Base-by-base conservation (phyloP, 257 asterid species). In the Plantago ovata region DNA sequence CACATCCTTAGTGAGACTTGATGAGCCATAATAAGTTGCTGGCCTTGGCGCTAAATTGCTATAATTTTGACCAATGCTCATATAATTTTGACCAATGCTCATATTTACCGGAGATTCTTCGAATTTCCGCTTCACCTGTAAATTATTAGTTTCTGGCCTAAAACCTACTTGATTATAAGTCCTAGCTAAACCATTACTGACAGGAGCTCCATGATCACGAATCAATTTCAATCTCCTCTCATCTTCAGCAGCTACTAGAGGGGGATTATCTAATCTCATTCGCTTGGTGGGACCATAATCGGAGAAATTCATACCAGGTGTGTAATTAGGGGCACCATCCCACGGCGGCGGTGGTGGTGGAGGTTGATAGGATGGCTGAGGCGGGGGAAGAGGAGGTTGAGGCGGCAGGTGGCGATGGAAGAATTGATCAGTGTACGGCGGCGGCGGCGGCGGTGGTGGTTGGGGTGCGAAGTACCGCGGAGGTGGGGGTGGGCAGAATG, bases 191-290 rank as follows among this genome's bases (percentile, higher is more conserved):
- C 9, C 19, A 45, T 73, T 64, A 63, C 50, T 58, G 42, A 48
- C 13, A 28, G 72, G 66, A 15, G 72, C 70, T 18, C 87, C 98
- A 36, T 88, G 96, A 64, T 92, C 95, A 9, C 84, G 86, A 61
- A 88, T 88, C 73, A 92, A 66, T 67, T 72, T 74, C 72, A 92
- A 73, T 68, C 97, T 75, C 70, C 97, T 82, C 69, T 82, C 84
- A 22, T 82, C 85, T 10, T 88, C 97, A 12, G 74, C 57, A 9
- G 50, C 15, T 8, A 44, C 16, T 33, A 67, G 74, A 21, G 63
- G 53, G 61, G 39, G 19, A 51, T 56, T 75, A 65, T 84, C 79
- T 45, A 72, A 45, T 47, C 94, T 81, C 82, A 73, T 73, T 67
- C 87, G 79, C 76, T 92, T 92, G 8, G 62, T 59, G 56, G 62